These are phyloP conservation scores for Candida nemodendra DNA, from an alignment of 805 yeast genomes.

Conservation along the genomic window DNA sequence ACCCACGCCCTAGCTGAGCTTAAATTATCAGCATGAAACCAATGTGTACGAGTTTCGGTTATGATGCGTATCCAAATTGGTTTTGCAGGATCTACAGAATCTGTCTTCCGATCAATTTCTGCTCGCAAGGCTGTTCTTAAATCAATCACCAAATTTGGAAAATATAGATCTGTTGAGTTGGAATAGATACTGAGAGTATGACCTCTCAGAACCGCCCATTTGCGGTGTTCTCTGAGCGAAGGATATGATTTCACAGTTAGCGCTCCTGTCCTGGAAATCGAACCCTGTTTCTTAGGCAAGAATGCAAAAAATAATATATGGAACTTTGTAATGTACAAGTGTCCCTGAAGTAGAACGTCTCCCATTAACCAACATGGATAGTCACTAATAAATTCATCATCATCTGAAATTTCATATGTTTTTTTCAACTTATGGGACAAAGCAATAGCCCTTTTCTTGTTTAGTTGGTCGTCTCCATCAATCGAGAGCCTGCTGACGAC, in stretches of 20 bases:
- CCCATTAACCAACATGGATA: constrained; percentile 77
- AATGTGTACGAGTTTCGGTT: constrained; percentile 56
- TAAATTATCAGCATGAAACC: constrained; percentile 70
- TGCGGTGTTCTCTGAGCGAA: constrained; percentile 45
- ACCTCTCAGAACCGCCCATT: constrained; percentile 78
- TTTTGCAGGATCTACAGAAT: constrained; percentile 18
- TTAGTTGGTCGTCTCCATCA: constrained; percentile 11
- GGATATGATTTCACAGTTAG: constrained; percentile 42
- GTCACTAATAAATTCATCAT: constrained; percentile 58
- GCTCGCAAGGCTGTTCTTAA: constrained; percentile 61
- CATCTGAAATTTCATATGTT: constrained; percentile 46
- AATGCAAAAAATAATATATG: constrained; percentile 75
- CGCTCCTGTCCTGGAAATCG: constrained; percentile 48
- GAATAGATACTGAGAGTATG: constrained; percentile 67
- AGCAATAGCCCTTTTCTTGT: constrained; percentile 34
- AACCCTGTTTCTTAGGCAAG: constrained; percentile 56
- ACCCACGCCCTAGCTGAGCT: constrained; percentile 82
- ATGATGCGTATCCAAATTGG: constrained; percentile 55
- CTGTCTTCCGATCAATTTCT: constrained; percentile 39
- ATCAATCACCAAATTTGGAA: constrained; percentile 76
- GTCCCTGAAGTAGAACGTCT: constrained; percentile 86
- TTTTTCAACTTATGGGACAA: constrained; percentile 35
- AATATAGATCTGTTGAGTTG: constrained; percentile 76
- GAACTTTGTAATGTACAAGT: constrained; percentile 64
- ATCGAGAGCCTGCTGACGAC: constrained; percentile 30